A percentile compares a stretch with the other conserved stretches of the same genome.
Evolutionary conservation across 2,329 filamentous ascomycete species (phyloP).

Genomic region (Epichloe aotearoae): DNA sequence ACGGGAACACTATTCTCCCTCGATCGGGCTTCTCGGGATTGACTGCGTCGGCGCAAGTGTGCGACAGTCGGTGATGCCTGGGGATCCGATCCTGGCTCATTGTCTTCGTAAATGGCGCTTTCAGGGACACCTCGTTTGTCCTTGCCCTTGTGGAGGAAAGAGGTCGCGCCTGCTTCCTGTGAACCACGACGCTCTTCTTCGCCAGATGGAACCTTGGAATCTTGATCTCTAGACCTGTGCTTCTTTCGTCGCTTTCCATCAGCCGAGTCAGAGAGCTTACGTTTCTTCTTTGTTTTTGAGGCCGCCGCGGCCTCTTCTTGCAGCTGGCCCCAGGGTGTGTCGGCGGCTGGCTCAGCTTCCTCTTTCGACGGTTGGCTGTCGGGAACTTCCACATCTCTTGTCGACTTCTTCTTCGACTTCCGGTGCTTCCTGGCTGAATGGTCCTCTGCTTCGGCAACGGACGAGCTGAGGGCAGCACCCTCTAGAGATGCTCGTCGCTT

Average conservation of each 20-base stretch:
- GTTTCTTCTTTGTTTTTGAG: slow-evolving; percentile 19
- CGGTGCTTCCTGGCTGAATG: slow-evolving; percentile 11
- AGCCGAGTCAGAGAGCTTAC: slow-evolving; percentile 17
- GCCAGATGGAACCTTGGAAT: slow-evolving; percentile 8
- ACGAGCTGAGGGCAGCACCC: slow-evolving; percentile 4
- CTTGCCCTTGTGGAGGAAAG: slow-evolving; percentile 7
- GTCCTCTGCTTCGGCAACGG: slow-evolving; percentile 6
- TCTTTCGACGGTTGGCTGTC: slow-evolving; percentile 2
- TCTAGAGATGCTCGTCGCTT: slow-evolving; percentile 7
- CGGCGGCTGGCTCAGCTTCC: not conserved
- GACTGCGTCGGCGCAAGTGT: slow-evolving; percentile 14
- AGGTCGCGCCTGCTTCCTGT: not conserved
- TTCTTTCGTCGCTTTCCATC: slow-evolving; percentile 23
- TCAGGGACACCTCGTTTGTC: slow-evolving; percentile 4
- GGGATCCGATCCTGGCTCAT: slow-evolving; percentile 7
- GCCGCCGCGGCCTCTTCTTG: slow-evolving; percentile 8
- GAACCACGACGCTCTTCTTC: not conserved
- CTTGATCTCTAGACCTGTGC: slow-evolving; percentile 14
- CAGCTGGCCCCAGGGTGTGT: slow-evolving; percentile 3
- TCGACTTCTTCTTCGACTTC: slow-evolving; percentile 15
- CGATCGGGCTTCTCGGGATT: slow-evolving; percentile 15
- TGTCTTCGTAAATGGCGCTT: slow-evolving; percentile 11
- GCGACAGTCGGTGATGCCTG: slow-evolving; percentile 17
- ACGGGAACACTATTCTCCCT: slow-evolving; percentile 14
- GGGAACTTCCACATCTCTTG: slow-evolving; percentile 2